phyloP scores from a whole-genome alignment of 108 stramenopile genomes.

The Schizochytrium sp. region DNA sequence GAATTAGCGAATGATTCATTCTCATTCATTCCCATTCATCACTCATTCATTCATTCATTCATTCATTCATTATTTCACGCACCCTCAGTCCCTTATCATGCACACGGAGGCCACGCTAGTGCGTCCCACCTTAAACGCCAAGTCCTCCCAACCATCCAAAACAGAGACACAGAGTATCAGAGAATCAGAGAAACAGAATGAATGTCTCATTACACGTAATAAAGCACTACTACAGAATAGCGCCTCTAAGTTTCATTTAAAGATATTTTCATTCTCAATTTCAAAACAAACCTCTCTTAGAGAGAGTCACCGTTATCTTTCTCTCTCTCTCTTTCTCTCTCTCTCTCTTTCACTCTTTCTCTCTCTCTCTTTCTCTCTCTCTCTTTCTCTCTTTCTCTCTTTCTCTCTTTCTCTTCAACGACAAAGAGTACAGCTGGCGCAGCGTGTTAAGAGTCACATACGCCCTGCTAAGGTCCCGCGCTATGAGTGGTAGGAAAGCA shows the following conservation, averaged over 20 bases:
- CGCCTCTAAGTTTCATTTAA: background rate
- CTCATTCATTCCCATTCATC: background rate
- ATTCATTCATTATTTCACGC: background rate
- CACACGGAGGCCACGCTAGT: background rate
- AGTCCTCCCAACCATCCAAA: background rate
- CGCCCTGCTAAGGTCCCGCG: no score
- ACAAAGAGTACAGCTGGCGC: no score
- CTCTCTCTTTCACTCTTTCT: background rate
- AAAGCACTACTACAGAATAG: no score
- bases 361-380: background rate
- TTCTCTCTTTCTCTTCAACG: no score
- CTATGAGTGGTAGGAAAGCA: no score
- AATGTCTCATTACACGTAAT: no score
- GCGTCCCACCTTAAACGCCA: background rate
- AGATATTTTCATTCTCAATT: background rate
- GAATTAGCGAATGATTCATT: no score
- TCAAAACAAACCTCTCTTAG: background rate
- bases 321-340: background rate
- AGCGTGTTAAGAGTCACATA: no score
- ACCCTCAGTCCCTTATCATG: background rate
- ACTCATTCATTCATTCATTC: background rate
- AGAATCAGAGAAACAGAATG: no score
- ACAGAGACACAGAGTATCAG: no score
- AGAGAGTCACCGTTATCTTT: background rate
- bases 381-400: background rate